A percentile compares a stretch with the other conserved stretches of the same genome.
phyloP scores from a whole-genome alignment of 495 filamentous ascomycete genomes.

The Clavariopsis aquatica region DNA sequence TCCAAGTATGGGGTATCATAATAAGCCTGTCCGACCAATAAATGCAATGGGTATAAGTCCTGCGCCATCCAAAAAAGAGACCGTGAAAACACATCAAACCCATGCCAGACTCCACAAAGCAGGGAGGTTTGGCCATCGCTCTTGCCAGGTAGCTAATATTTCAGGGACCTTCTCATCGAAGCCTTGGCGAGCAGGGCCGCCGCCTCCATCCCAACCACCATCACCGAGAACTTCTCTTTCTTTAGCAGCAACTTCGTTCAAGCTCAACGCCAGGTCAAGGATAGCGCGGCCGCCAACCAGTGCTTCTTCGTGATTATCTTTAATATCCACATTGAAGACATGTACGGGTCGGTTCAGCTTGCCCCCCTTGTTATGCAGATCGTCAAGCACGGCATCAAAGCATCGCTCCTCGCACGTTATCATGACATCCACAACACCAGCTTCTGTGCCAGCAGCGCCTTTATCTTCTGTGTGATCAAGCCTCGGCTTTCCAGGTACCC shows the following conservation, averaged over 20 bases:
- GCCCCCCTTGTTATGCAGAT: constrained; percentile 79
- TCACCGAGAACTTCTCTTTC: constrained; percentile 68
- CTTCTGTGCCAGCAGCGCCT: constrained; percentile 68
- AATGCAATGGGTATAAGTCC: neutral
- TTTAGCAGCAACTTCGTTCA: constrained; percentile 79
- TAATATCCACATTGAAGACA: constrained; percentile 97
- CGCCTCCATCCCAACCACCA: constrained; percentile 67
- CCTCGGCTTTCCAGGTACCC: constrained; percentile 83
- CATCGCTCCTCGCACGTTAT: constrained; percentile 98
- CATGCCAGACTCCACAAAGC: constrained; percentile 93
- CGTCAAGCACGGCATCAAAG: constrained; percentile 97
- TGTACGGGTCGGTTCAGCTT: constrained; percentile 89
- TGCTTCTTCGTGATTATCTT: constrained; percentile 97
- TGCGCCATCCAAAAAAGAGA: neutral
- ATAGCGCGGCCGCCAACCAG: constrained; percentile 88
- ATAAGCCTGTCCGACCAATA: neutral
- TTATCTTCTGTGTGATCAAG: constrained; percentile 51
- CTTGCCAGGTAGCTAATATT: constrained; percentile 93
- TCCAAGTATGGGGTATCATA: neutral
- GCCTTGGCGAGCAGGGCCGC: constrained; percentile 63
- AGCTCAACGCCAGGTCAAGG: constrained; percentile 79
- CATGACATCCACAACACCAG: constrained; percentile 88
- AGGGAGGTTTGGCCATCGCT: constrained; percentile 86
- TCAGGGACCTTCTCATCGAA: constrained; percentile 96
- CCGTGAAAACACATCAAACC: constrained; percentile 58